Base-by-base conservation (phyloP, 2,329 filamentous ascomycete species). In the Drechslerella stenobrocha region DNA sequence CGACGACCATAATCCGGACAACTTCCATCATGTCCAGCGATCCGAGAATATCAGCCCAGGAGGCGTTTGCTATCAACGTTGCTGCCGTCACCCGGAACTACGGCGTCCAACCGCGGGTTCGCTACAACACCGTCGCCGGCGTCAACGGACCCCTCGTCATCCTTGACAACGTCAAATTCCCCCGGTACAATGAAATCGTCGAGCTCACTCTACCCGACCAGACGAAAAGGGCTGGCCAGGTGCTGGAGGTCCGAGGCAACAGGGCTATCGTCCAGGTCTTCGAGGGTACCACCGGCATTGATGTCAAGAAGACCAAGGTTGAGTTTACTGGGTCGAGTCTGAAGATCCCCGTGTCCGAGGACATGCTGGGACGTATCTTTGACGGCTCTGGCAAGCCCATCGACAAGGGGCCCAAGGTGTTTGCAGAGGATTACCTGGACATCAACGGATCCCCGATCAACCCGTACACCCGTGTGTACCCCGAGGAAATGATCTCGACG, bases 371-470 rank as follows among this genome's bases (percentile, higher is more conserved):
- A 72, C 92, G 95, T 81, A 90, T 97, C 78, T 98, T 98, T 77
- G 91, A 98, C 81, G 64, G 93, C 75, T 97, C 93, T 69, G 93
- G 93, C 76, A 88, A 92, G 78, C 89, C 95, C 73, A 98, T 98
- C 77, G 93, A 98, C 81, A 98, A 97, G 81, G 93, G 95, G 56
- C 93, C 93, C 70, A 97, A 96, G 81, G 93, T 98, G 74, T 81
- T 98, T 72, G 91, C 93, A 52, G 93, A 98, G 79, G 93, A 98
- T 74, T 98, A 95, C 78, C 83, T 98, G 74, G 95, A 98, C 78
- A 98, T 98, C 81, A 98, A 98, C 81, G 93, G 93, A 76, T 93
- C 87, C 78, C 92, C 93, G 66, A 98, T 98, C 80, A 98, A 98
- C 81, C 93, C 93, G 70, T 97, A 93, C 81, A 92, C 91, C 69